Conservation (phyloP, 805 yeast species). For the Wickerhamomyces strasburgensis region DNA sequence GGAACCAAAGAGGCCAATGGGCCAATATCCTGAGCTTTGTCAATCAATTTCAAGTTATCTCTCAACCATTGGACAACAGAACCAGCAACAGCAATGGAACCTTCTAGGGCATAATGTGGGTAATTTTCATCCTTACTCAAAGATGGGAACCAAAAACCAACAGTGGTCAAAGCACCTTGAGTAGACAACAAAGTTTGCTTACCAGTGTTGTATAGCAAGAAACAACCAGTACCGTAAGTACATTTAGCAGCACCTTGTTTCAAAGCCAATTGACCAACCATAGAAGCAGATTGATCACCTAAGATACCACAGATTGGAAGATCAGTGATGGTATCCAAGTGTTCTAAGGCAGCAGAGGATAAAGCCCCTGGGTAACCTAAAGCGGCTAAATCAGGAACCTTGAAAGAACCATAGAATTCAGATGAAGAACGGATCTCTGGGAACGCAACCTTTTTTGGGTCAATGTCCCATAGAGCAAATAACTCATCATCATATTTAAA, state of each 20-base stretch:
- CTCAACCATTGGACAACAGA: slow-evolving; percentile 91
- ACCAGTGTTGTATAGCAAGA: slow-evolving; percentile 86
- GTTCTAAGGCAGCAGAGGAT: slow-evolving; percentile 47
- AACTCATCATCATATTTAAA: slow-evolving; percentile 71
- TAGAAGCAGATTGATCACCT: slow-evolving; percentile 91
- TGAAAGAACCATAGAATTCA: slow-evolving; percentile 70
- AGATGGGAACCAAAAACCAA: slow-evolving; percentile 85
- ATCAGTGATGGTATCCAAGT: slow-evolving; percentile 44
- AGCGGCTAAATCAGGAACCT: slow-evolving; percentile 50
- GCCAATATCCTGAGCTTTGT: slow-evolving; percentile 81
- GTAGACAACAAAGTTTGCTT: slow-evolving; percentile 59
- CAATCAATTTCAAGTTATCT: slow-evolving; percentile 80
- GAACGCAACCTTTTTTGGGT: slow-evolving; percentile 53
- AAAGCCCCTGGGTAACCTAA: slow-evolving; percentile 48
- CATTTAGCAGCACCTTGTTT: slow-evolving; percentile 84
- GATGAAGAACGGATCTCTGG: slow-evolving; percentile 81
- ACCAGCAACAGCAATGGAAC: slow-evolving; percentile 95
- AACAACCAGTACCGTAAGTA: slow-evolving; percentile 96
- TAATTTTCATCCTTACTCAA: slow-evolving; percentile 38
- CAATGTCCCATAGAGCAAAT: slow-evolving; percentile 76
- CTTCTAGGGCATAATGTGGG: slow-evolving; percentile 89
- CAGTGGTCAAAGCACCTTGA: slow-evolving; percentile 83
- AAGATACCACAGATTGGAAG: slow-evolving; percentile 84
- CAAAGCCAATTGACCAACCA: slow-evolving; percentile 89
- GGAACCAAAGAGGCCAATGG: slow-evolving; percentile 80